Conservation (phyloP, 345 rosid genomes). For the Trapa incisa region DNA sequence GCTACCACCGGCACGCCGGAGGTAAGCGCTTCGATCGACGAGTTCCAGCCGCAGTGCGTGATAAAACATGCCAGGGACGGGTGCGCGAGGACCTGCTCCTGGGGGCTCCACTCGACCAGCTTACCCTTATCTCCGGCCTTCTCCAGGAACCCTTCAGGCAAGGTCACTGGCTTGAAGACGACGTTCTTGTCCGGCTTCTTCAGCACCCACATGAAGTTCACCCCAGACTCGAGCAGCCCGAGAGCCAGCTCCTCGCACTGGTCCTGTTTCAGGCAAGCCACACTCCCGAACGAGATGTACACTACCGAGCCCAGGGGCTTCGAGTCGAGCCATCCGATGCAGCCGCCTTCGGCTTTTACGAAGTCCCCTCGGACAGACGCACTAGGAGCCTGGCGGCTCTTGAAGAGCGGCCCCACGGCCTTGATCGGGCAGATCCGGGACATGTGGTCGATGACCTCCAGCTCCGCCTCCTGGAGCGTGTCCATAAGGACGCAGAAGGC, state of each 20-base stretch:
- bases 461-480: conserved; percentile 58
- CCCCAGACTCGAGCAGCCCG: conserved; percentile 42
- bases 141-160: conserved; percentile 56
- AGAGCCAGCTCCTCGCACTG: conserved; percentile 62
- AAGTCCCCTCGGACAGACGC: conserved; percentile 32
- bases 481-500: conserved; percentile 63
- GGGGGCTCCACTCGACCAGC: conserved; percentile 66
- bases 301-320: conserved; percentile 53
- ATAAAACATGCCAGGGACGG: conserved; percentile 57
- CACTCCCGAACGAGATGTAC: conserved; percentile 61
- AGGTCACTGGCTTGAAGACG: conserved; percentile 17
- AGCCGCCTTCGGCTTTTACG: conserved; percentile 36
- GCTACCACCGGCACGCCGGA: conserved; percentile 55
- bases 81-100: conserved; percentile 60
- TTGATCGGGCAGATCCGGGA: conserved; percentile 36
- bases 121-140: conserved; percentile 43
- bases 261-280: conserved; percentile 48
- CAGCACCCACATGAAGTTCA: conserved; percentile 70
- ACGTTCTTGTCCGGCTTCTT: conserved; percentile 29
- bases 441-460: conserved; percentile 47
- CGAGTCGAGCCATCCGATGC: conserved; percentile 64
- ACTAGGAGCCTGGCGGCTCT: conserved; percentile 26
- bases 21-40: conserved; percentile 62
- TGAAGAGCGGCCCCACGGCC: conserved; percentile 45
- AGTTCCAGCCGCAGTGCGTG: conserved; percentile 94